phyloP scores from a whole-genome alignment of 345 rosid species.

The Eutrema japonicum region DNA sequence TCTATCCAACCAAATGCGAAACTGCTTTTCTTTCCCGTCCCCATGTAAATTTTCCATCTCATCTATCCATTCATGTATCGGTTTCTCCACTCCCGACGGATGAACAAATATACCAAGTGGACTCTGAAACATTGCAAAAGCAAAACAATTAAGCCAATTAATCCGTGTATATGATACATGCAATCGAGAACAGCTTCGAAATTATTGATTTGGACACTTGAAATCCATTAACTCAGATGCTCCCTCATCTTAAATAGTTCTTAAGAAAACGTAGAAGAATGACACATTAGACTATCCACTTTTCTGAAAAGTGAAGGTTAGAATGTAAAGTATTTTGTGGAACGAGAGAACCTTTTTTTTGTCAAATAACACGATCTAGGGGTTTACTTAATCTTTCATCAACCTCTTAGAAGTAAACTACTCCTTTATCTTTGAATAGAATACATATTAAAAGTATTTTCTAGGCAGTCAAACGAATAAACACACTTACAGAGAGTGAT shows the following conservation, averaged over 20 bases:
- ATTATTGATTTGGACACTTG: background rate
- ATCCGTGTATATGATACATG: background rate
- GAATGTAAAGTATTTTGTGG: background rate
- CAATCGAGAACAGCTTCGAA: background rate
- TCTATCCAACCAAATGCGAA: constrained; percentile 72
- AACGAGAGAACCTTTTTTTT: background rate
- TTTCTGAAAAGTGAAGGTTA: background rate
- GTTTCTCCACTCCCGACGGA: constrained; percentile 76
- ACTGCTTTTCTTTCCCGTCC: constrained; percentile 57
- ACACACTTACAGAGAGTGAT: constrained; percentile 64
- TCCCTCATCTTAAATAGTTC: constrained; percentile 9
- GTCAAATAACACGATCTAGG: background rate
- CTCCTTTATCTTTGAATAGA: background rate
- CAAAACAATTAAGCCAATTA: constrained; percentile 1
- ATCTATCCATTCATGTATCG: constrained; percentile 59
- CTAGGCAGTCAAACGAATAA: background rate
- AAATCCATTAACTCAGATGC: constrained; percentile 1
- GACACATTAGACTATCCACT: background rate
- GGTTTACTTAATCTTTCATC: background rate
- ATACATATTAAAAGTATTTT: background rate
- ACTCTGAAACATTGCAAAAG: constrained; percentile 54
- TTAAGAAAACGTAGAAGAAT: background rate
- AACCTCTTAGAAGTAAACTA: background rate
- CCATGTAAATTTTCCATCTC: constrained; percentile 56
- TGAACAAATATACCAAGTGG: constrained; percentile 57